Percentiles rank a stretch among this genome's conserved stretches.
Evolutionary conservation across 306 rosid genomes (phyloP).

Genomic region (Quillaja saponaria): DNA sequence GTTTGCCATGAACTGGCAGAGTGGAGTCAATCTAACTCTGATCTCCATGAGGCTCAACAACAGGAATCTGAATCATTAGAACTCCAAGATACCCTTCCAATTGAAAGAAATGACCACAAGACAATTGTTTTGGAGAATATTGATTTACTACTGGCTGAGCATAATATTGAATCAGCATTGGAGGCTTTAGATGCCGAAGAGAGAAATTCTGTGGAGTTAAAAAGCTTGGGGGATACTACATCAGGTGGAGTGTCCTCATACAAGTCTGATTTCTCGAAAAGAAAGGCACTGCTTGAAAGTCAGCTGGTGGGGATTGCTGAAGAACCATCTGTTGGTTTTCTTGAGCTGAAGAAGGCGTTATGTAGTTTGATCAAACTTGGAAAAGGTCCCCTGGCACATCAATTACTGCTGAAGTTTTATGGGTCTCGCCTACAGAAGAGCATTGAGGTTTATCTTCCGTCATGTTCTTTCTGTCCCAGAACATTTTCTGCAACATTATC

Average conservation of each 20-base stretch:
- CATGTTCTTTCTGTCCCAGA: slow-evolving; percentile 77
- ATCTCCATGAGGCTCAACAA: slow-evolving; percentile 42
- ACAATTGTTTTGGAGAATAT: slow-evolving; percentile 62
- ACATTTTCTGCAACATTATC: slow-evolving; percentile 78
- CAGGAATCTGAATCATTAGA: slow-evolving; percentile 48
- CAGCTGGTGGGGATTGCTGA: slow-evolving; percentile 62
- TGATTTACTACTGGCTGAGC: slow-evolving; percentile 85
- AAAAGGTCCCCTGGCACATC: slow-evolving; percentile 86
- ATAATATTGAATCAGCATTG: slow-evolving; percentile 83
- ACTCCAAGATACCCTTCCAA: slow-evolving; percentile 55
- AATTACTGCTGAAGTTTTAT: slow-evolving; percentile 61
- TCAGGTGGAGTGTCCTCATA: slow-evolving; percentile 54
- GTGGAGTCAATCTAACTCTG: slow-evolving; percentile 58
- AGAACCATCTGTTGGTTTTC: slow-evolving; percentile 61
- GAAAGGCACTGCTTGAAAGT: slow-evolving; percentile 69
- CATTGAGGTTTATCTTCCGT: slow-evolving; percentile 73
- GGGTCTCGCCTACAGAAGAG: slow-evolving; percentile 70
- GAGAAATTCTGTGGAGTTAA: slow-evolving; percentile 60
- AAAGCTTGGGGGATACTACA: slow-evolving; percentile 55
- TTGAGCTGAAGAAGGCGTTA: slow-evolving; percentile 71
- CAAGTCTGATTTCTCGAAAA: slow-evolving; percentile 58
- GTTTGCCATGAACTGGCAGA: slow-evolving; percentile 83
- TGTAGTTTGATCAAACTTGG: slow-evolving; percentile 77
- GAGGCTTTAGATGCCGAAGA: slow-evolving; percentile 89
- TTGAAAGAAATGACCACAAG: slow-evolving; percentile 45